A percentile compares a stretch with the other conserved stretches of the same genome.
phyloP scores from a whole-genome alignment of 768 basidiomycete genomes.

The Phaffia tasmanica region DNA sequence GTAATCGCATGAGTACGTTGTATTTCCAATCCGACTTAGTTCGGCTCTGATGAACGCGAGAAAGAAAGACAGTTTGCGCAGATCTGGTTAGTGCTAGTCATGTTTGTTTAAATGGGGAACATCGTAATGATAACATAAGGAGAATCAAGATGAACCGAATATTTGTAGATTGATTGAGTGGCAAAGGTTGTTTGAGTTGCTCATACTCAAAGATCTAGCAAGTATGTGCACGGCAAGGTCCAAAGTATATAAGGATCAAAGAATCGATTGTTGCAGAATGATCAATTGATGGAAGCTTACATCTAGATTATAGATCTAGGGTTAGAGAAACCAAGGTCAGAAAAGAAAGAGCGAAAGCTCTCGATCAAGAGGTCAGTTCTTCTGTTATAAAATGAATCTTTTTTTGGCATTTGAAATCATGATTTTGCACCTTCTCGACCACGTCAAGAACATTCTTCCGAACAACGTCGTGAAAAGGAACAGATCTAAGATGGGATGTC shows the following conservation, averaged over 20 bases:
- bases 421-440: constrained; percentile 3
- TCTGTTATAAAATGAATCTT: not conserved
- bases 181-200: constrained; percentile 4
- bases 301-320: too few relatives aligned
- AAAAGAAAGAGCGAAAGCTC: not conserved
- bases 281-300: too few relatives aligned
- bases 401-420: too few relatives aligned
- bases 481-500: not conserved
- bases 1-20: constrained; percentile 4
- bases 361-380: not conserved
- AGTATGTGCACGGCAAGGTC: not conserved
- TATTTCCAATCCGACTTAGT: not conserved
- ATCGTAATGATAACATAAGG: not conserved
- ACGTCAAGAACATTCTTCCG: constrained; percentile 15
- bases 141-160: constrained; percentile 1
- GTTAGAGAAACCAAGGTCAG: not conserved
- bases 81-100: not conserved
- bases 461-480: not conserved
- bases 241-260: not conserved
- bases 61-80: not conserved
- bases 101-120: not conserved
- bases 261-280: not conserved
- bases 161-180: constrained; percentile 3
- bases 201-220: constrained; percentile 13
- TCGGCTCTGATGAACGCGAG: not conserved